These are phyloP conservation scores for Tardiomyces depauwii DNA, from an alignment of 1,139 yeast genomes.

Conservation along the genomic window DNA sequence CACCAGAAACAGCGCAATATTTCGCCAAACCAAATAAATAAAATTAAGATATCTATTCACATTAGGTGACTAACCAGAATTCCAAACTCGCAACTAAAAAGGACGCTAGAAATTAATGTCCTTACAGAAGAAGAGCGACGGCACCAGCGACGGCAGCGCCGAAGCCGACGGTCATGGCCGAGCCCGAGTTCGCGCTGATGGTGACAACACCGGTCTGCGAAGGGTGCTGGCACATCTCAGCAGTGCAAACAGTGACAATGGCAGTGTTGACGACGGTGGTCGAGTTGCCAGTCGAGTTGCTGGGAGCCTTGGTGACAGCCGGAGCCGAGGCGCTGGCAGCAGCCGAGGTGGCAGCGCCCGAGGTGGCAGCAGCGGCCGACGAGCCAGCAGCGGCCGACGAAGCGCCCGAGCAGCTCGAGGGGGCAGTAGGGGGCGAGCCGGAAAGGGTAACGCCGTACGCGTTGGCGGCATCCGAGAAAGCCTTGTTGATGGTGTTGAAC, in stretches of 20 bases:
- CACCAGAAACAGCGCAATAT: too few relatives aligned
- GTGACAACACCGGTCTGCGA: neutral
- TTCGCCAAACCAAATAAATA: too few relatives aligned
- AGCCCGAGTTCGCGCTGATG: neutral
- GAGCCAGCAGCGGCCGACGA: neutral
- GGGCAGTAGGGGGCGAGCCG: neutral
- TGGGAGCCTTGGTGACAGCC: neutral
- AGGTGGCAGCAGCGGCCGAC: neutral
- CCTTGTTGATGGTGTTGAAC: neutral
- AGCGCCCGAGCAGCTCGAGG: neutral
- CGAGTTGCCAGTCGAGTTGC: neutral
- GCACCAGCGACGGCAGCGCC: neutral
- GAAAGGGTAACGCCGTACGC: neutral
- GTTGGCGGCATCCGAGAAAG: neutral
- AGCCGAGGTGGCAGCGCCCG: neutral
- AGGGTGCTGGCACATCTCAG: too few relatives aligned
- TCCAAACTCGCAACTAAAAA: neutral
- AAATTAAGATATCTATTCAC: too few relatives aligned
- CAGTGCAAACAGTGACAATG: too few relatives aligned
- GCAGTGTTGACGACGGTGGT: neutral
- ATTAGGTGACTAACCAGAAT: too few relatives aligned
- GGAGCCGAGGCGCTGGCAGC: neutral
- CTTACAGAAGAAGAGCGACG: neutral
- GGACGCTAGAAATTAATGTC: neutral
- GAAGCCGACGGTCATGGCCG: neutral